These are phyloP conservation scores for Physcomitrium patens DNA, from an alignment of 225 moss, liverwort and hornwort genomes.

Conservation along the genomic window DNA sequence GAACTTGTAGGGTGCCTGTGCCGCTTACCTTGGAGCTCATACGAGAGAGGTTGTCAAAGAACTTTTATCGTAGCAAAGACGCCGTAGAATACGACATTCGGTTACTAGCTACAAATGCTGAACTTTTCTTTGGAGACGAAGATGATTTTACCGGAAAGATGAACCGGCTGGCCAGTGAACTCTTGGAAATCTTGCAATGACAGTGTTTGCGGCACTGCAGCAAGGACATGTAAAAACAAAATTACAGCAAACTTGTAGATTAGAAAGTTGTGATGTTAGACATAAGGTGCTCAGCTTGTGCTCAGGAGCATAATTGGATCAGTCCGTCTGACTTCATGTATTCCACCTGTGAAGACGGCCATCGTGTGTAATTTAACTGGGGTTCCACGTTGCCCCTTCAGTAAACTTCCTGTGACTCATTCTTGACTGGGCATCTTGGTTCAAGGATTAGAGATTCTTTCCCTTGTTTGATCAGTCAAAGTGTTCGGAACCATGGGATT, in stretches of 20 bases:
- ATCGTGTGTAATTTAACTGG: conserved; percentile 58
- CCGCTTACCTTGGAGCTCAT: conserved; percentile 84
- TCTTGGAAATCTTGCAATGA: conserved; percentile 51
- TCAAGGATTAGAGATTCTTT: no score
- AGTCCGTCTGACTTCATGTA: conserved; percentile 34
- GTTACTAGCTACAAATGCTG: conserved; percentile 65
- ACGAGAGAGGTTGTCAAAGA: conserved; percentile 69
- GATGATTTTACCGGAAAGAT: conserved; percentile 59
- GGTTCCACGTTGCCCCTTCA: conserved; percentile 39
- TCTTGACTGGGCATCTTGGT: neutral
- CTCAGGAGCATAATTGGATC: conserved; percentile 28
- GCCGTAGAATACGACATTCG: conserved; percentile 80
- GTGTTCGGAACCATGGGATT: no score
- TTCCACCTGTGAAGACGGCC: conserved; percentile 23
- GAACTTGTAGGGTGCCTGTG: conserved; percentile 67
- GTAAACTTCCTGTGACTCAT: conserved; percentile 18
- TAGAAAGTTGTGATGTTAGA: conserved; percentile 31
- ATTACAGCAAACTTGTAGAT: conserved; percentile 46
- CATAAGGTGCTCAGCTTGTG: conserved; percentile 45
- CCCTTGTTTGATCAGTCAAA: no score
- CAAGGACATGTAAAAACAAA: conserved; percentile 43
- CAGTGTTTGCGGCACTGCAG: conserved; percentile 28
- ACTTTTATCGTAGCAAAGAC: conserved; percentile 83
- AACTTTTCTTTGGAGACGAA: conserved; percentile 57
- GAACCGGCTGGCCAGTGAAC: conserved; percentile 49